These are phyloP conservation scores for Bipolaris zeicola DNA, from an alignment of 2,329 filamentous ascomycete species.

Conservation along the genomic window DNA sequence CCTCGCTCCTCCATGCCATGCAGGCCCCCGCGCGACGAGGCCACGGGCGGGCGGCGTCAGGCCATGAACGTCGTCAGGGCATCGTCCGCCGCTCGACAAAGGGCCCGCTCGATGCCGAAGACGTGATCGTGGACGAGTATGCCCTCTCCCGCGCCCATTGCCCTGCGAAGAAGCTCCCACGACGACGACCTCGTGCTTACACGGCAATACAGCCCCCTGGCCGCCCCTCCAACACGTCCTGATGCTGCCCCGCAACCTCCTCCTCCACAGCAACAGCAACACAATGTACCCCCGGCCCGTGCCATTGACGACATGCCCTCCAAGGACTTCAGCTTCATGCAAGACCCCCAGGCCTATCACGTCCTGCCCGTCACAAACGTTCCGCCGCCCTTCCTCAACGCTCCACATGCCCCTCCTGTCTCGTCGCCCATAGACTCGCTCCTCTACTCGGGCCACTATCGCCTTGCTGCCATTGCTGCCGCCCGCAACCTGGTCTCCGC, in stretches of 20 bases:
- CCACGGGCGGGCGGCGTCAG: slow-evolving; percentile 39
- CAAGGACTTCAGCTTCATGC: slow-evolving; percentile 69
- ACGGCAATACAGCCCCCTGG: slow-evolving; percentile 28
- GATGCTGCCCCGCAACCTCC: slow-evolving; percentile 28
- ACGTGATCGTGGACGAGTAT: slow-evolving; percentile 70
- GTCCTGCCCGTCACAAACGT: slow-evolving; percentile 69
- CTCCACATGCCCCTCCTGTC: slow-evolving; percentile 66
- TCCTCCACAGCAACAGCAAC: background rate
- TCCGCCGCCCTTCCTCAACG: slow-evolving; percentile 70
- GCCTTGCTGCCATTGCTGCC: slow-evolving; percentile 74
- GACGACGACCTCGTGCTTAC: slow-evolving; percentile 15
- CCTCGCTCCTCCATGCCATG: slow-evolving; percentile 3
- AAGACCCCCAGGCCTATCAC: slow-evolving; percentile 59
- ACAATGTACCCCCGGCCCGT: slow-evolving; percentile 19
- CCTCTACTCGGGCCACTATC: slow-evolving; percentile 75
- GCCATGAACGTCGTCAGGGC: slow-evolving; percentile 43
- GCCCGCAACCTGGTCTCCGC: slow-evolving; percentile 63
- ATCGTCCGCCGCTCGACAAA: slow-evolving; percentile 71
- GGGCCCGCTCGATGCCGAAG: slow-evolving; percentile 70
- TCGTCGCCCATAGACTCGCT: slow-evolving; percentile 69
- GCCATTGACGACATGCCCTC: slow-evolving; percentile 48
- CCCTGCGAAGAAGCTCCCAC: background rate
- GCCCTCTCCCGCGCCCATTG: slow-evolving; percentile 14
- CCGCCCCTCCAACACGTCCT: slow-evolving; percentile 28
- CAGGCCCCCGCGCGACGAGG: slow-evolving; percentile 19